phyloP scores from a whole-genome alignment of 495 filamentous ascomycete genomes.

The Aspergillus ostianus region DNA sequence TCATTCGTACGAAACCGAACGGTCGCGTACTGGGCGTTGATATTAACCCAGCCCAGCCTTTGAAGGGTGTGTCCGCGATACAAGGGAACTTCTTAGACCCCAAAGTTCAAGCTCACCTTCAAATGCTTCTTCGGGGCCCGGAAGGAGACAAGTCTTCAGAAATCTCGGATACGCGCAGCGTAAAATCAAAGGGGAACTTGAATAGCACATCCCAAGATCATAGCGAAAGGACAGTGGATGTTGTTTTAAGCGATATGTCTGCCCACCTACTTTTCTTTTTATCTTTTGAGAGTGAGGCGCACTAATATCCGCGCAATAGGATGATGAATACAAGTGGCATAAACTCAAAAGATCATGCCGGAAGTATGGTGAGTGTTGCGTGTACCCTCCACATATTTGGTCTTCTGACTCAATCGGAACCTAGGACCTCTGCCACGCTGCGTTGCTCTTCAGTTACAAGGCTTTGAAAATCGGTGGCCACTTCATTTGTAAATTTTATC shows the following conservation, averaged over 20 bases:
- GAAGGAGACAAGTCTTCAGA: slow-evolving; percentile 49
- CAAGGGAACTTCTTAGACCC: slow-evolving; percentile 86
- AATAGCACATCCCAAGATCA: slow-evolving; percentile 9
- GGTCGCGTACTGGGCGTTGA: slow-evolving; percentile 89
- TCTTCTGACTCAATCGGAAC: slow-evolving; percentile 20
- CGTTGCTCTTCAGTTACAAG: slow-evolving; percentile 77
- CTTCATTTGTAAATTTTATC: slow-evolving; percentile 98
- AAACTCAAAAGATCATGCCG: slow-evolving; percentile 80
- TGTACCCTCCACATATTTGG: neutral
- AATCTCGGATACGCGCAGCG: too few relatives aligned
- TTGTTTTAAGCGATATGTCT: slow-evolving; percentile 98
- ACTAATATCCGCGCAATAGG: slow-evolving; percentile 92
- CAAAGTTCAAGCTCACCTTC: slow-evolving; percentile 68
- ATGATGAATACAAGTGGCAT: slow-evolving; percentile 98
- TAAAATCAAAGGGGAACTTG: slow-evolving; percentile 6
- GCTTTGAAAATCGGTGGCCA: slow-evolving; percentile 79
- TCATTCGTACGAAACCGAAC: slow-evolving; percentile 67
- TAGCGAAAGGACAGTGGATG: slow-evolving; percentile 68
- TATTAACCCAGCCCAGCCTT: slow-evolving; percentile 86
- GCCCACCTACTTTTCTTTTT: slow-evolving; percentile 80
- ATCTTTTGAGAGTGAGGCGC: slow-evolving; percentile 68
- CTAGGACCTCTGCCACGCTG: slow-evolving; percentile 85
- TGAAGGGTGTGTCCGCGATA: slow-evolving; percentile 83
- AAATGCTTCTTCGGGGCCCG: slow-evolving; percentile 67
- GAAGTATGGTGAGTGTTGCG: slow-evolving; percentile 77